phyloP scores from a whole-genome alignment of 225 moss, liverwort and hornwort genomes.

The Physcomitrium patens region DNA sequence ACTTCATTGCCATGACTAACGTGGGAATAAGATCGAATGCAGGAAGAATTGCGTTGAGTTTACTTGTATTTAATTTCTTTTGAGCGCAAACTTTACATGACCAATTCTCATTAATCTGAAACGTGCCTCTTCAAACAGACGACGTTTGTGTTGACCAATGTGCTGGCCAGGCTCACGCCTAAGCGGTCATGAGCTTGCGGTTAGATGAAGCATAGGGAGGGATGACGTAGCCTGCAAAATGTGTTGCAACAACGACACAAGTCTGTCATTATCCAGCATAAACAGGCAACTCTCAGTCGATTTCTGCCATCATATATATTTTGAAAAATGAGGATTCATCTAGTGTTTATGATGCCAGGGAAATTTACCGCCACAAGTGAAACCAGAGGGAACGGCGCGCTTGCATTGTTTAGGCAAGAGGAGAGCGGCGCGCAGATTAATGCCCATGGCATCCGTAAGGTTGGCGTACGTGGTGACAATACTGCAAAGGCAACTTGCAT shows the following conservation, averaged over 20 bases:
- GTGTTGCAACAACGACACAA: constrained; percentile 25
- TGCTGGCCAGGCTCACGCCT: too few relatives aligned
- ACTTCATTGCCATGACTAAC: constrained; percentile 21
- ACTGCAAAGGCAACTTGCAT: constrained; percentile 38
- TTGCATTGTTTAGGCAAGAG: constrained; percentile 46
- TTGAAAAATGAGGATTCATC: background rate
- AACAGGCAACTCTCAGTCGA: background rate
- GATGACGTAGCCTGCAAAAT: constrained; percentile 33
- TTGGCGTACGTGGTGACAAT: constrained; percentile 28
- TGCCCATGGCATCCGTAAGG: constrained; percentile 17
- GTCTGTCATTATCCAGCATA: constrained; percentile 1
- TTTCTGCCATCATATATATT: background rate
- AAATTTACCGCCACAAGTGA: constrained; percentile 37
- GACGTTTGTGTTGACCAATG: too few relatives aligned
- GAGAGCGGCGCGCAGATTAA: constrained; percentile 35
- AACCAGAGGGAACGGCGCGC: constrained; percentile 35
- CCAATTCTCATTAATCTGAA: too few relatives aligned
- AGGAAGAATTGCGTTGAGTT: constrained; percentile 19
- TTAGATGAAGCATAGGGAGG: constrained; percentile 28
- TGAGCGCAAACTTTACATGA: too few relatives aligned
- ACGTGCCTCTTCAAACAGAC: too few relatives aligned
- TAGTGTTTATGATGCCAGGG: background rate
- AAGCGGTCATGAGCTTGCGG: constrained; percentile 38
- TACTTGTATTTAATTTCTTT: constrained; percentile 15
- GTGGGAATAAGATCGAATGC: constrained; percentile 1